phyloP scores from a whole-genome alignment of 768 basidiomycete species.

The Leccinum broughii region DNA sequence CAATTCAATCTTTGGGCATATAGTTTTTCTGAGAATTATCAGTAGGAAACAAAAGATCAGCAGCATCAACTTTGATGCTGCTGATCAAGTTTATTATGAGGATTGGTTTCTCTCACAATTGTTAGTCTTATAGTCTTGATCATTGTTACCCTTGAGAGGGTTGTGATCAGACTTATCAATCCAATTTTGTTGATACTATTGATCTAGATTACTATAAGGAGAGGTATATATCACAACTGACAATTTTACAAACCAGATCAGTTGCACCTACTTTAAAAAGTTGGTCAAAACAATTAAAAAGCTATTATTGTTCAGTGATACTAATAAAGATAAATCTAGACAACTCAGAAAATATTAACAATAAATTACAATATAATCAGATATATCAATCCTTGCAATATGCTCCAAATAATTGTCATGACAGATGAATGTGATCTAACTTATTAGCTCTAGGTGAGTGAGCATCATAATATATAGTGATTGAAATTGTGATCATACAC shows the following conservation, averaged over 20 bases:
- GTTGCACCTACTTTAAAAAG: background rate
- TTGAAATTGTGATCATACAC: too few species aligned
- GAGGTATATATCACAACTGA: background rate
- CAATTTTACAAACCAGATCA: background rate
- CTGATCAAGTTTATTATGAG: background rate
- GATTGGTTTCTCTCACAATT: background rate
- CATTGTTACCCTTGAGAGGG: background rate
- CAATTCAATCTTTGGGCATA: too few species aligned
- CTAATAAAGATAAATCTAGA: background rate
- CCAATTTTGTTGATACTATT: background rate
- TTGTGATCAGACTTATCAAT: background rate
- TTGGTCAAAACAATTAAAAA: background rate
- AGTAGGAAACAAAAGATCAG: too few species aligned
- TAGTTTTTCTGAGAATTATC: too few species aligned
- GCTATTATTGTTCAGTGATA: background rate
- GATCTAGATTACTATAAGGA: background rate
- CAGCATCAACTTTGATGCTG: background rate
- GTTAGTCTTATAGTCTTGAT: background rate
- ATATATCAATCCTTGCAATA: background rate
- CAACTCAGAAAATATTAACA: background rate
- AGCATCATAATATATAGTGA: too few species aligned
- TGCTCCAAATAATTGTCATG: background rate
- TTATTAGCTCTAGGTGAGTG: too few species aligned
- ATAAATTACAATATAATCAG: background rate
- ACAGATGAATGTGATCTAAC: too few species aligned